Evolutionary conservation across 805 yeast species (phyloP), one percentile per base, ranked within the genome.

Genomic region (Metschnikowia hibisci): DNA sequence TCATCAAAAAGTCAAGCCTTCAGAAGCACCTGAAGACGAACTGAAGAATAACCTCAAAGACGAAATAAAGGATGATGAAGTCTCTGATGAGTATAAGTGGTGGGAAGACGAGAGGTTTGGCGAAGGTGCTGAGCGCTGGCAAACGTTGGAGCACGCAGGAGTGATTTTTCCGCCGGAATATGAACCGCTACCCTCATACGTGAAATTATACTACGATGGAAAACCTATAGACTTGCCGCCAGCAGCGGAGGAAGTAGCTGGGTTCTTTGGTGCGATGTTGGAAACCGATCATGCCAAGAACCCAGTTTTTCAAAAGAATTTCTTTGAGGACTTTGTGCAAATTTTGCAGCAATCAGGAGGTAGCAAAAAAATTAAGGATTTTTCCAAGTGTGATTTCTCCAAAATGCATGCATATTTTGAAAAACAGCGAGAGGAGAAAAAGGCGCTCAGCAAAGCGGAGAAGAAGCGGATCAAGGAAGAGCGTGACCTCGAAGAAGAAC

Each of bases 161-260:
- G 96, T 91, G 10, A 66, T 90, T 26, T 91, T 91, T 56, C 97
- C 99, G 2, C 97, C 98, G 0, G 84, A 80, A 3, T 91, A 91
- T 61, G 90, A 84, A 58, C 89, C 93, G 3, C 66, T 91, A 34
- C 98, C 98, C 0, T 67, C 77, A 4, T 75, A 78, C 55, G 85
- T 90, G 31, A 87, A 84, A 57, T 54, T 91, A 41, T 74, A 78
- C 45, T 90, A 91, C 56, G 84, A 84, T 52, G 87, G 87, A 0
- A 73, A 77, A 51, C 86, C 93, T 0, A 90, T 90, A 0, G 70
- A 69, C 23, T 70, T 91, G 45, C 91, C 96, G 1, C 66, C 69
- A 1, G 85, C 74, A 43, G 97, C 96, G 2, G 99, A 91, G 64
- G 98, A 91, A 63, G 96, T 91, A 28, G 98, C 97, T 0, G 97